Evolutionary conservation across 495 filamentous ascomycete species (phyloP), one percentile per base, ranked within the genome.

Genomic region (Bacidia gigantensis): DNA sequence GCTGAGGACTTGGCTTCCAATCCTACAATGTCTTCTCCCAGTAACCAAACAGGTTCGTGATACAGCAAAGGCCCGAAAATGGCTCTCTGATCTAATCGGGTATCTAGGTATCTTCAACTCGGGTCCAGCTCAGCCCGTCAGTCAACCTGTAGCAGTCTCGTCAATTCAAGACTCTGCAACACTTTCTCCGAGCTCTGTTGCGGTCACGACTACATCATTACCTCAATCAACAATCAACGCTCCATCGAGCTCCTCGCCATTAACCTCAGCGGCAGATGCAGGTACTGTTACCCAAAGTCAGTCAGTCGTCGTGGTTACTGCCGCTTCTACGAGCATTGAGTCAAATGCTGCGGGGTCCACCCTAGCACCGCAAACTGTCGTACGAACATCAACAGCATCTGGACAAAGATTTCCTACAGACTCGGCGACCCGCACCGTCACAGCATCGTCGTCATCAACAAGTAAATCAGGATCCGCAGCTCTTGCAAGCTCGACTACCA

Each of bases 191-290:
- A 65, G 55, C 1, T 62, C 63, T 11, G 41, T 65, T 11, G 41
- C 64, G 10, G 67, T 68, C 1, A 63, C 65, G 14, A 71, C 67
- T 12, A 55, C 65, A 11, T 3, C 53, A 24, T 24, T 61, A 2
- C 48, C 64, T 17, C 44, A 63, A 11, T 53, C 50, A 29, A 45
- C 67, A 11, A 46, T 63, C 12, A 26, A 40, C 24, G 44, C 44
- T 12, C 20, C 20, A 10, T 22, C 44, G n/a, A n/a, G n/a, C n/a
- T 47, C 44, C 5, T 26, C 47, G 17, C 24, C 51, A 3, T 43
- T 57, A 39, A 11, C 57, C 14, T 20, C 56, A n/a, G 7, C 9
- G 14, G 20, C 5, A 35, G 21, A 52, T 46, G 18, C 53, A 29
- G 12, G 21, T 44, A 38, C 58, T 3, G 54, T 54, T 10, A 46